Conservation (phyloP, 345 rosid genomes). For the Aquilaria yunnanensis region DNA sequence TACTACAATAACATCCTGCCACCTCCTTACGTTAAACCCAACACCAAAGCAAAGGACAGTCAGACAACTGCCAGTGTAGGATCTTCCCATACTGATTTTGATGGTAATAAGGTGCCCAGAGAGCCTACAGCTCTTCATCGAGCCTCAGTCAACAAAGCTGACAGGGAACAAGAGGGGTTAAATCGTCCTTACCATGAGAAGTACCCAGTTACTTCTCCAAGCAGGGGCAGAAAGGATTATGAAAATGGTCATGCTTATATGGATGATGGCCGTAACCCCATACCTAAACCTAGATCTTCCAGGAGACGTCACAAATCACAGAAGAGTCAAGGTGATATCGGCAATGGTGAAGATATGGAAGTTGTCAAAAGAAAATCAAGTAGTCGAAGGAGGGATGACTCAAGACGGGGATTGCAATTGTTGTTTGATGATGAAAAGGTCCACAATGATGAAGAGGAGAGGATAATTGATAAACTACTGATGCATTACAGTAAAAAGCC, state of each 20-base stretch:
- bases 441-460: slow-evolving; percentile 69
- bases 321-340: slow-evolving; percentile 29
- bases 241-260: slow-evolving; percentile 16
- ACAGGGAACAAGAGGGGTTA: slow-evolving; percentile 23
- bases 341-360: slow-evolving; percentile 28
- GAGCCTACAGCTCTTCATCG: slow-evolving; percentile 28
- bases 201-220: slow-evolving; percentile 18
- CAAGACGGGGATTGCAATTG: slow-evolving; percentile 57
- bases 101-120: slow-evolving; percentile 19
- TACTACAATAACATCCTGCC: slow-evolving; percentile 41
- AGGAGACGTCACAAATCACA: slow-evolving; percentile 45
- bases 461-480: slow-evolving; percentile 75
- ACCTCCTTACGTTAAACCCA: slow-evolving; percentile 68
- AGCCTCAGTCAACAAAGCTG: slow-evolving; percentile 15
- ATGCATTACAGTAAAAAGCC: slow-evolving; percentile 88
- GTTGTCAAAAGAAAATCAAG: slow-evolving; percentile 38
- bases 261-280: slow-evolving; percentile 26
- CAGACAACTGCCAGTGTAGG: slow-evolving; percentile 21
- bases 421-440: slow-evolving; percentile 49
- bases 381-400: slow-evolving; percentile 60
- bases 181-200: slow-evolving; percentile 25
- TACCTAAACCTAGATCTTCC: slow-evolving; percentile 48
- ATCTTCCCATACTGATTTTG: slow-evolving; percentile 22
- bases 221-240: slow-evolving; percentile 18
- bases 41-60: slow-evolving; percentile 34